Base-by-base conservation (phyloP, 148 eudicot genomes). In the Camellia japonica region DNA sequence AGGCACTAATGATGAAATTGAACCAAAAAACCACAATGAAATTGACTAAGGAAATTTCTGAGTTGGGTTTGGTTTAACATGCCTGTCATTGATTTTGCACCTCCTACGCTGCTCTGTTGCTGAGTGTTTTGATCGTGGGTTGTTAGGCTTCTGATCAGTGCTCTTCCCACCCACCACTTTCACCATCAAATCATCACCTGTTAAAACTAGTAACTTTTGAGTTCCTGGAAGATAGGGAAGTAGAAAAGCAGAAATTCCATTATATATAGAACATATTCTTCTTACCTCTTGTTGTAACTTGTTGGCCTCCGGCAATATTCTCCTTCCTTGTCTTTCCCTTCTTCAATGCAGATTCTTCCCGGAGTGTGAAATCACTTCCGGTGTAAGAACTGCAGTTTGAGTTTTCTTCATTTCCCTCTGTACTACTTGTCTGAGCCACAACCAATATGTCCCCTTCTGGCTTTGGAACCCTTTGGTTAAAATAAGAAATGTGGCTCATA, bases 41-140 rank as follows among this genome's bases (percentile, higher is more conserved):
- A 64, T 64, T 64, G 13, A 64, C 23, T 64, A 23, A 23, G 10
- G 23, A 55, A 13, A 41, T 3, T 30, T n/a, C 18, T 15, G 15
- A 15, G 52, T 12, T 46, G 74, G 54, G 12, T 65, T 49, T 42
- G 67, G 14, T 19, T 47, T 63, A 81, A 83, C 95, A 86, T 91
- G 89, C 98, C 98, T 93, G 90, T 95, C 98, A 84, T 95, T 95
- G 71, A 95, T 93, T 84, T 95, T 95, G 86, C 96, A 90, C 79
- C 98, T 89, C 83, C 98, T 88, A 43, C 97, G 94, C 75, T 95
- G 98, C 86, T 95, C 98, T 1, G 97, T 95, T 43, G 97, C 98
- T 68, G 98, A 93, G 85, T 95, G 98, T 75, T 95, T 95, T 19
- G 98, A 95, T 64, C 98, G 86, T 7, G 98, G 94, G 46, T 94